Conservation (phyloP, 2,329 filamentous ascomycete species). For the Endoconidiophora polonica region DNA sequence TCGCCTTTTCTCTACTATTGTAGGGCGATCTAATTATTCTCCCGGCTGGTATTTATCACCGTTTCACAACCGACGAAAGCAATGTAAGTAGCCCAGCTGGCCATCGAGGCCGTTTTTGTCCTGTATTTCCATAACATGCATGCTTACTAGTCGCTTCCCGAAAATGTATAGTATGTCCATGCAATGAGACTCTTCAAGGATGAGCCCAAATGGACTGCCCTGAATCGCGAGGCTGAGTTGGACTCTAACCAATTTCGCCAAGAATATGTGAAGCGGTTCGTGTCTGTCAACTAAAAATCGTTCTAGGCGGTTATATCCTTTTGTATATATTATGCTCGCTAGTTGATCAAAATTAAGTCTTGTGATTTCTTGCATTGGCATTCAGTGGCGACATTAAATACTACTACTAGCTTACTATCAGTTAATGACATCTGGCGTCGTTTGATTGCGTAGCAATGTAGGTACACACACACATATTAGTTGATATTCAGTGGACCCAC, state of each 20-base stretch:
- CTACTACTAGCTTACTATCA: no score
- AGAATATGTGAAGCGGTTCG: conserved; percentile 43
- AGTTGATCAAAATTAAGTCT: background rate
- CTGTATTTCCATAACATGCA: no score
- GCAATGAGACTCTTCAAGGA: conserved; percentile 97
- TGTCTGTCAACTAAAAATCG: conserved; percentile 5
- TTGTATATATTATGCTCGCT: background rate
- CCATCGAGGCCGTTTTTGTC: conserved; percentile 1
- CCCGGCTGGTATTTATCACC: conserved; percentile 89
- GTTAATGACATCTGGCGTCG: no score
- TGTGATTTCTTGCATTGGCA: background rate
- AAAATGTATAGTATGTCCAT: conserved; percentile 59
- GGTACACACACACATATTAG: background rate
- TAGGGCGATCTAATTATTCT: conserved; percentile 75
- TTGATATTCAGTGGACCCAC: no score
- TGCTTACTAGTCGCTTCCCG: no score
- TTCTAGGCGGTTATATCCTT: background rate
- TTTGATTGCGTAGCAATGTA: no score
- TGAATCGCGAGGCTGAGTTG: conserved; percentile 65
- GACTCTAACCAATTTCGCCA: conserved; percentile 65
- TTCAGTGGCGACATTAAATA: no score
- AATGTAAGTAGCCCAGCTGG: conserved; percentile 49
- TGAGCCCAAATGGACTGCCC: conserved; percentile 92
- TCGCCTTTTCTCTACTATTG: background rate
- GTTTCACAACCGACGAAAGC: conserved; percentile 82